These are phyloP conservation scores for Tetrahymena elliotti DNA, from an alignment of 73 alveolate genomes.

Conservation along the genomic window DNA sequence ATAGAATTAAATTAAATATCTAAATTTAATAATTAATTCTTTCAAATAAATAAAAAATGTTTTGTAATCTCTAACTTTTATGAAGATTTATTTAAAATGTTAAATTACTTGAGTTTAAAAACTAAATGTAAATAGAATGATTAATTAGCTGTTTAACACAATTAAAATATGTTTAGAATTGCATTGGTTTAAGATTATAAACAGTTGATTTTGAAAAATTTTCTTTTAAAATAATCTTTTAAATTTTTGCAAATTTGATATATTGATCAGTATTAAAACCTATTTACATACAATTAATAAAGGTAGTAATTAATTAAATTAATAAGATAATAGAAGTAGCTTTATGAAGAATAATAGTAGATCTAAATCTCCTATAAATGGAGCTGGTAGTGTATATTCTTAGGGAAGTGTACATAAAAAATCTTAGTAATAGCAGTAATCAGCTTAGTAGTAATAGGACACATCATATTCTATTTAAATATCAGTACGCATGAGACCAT, in stretches of 20 bases:
- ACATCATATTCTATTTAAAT: constrained; percentile 61
- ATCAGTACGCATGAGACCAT: constrained; percentile 92
- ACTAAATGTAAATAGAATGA: too few relatives aligned
- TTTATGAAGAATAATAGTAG: not conserved
- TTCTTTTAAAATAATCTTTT: not conserved
- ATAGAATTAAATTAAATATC: too few relatives aligned
- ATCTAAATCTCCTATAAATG: not conserved
- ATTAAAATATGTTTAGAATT: not conserved
- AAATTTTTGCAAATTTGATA: not conserved
- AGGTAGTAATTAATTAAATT: not conserved
- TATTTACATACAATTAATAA: not conserved
- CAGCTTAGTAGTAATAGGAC: not conserved
- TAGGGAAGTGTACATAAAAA: not conserved
- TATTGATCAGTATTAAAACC: not conserved
- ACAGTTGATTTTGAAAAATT: not conserved
- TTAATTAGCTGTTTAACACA: not conserved
- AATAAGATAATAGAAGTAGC: not conserved
- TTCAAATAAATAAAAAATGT: too few relatives aligned
- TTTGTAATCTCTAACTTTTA: too few relatives aligned
- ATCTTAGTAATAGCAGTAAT: not conserved
- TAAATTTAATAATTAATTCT: too few relatives aligned
- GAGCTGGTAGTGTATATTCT: not conserved
- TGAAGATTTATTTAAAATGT: too few relatives aligned
- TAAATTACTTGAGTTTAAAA: too few relatives aligned
- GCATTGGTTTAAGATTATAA: not conserved